These are phyloP conservation scores for Pelagophyceae sp. DNA, from an alignment of 352 stramenopile genomes.

Conservation along the genomic window DNA sequence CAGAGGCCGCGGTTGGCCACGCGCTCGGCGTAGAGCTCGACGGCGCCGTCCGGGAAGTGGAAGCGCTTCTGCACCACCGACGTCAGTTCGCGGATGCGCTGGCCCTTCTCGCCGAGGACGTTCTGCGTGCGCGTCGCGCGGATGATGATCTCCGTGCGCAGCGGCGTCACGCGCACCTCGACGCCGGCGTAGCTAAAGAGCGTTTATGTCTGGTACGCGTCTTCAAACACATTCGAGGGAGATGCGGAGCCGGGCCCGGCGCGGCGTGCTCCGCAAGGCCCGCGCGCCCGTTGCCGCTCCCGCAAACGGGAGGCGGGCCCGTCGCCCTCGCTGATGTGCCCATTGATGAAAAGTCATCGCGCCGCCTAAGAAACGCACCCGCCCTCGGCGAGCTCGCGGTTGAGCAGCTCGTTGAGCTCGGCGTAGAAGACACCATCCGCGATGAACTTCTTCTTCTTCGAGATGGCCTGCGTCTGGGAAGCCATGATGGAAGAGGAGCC, in stretches of 20 bases:
- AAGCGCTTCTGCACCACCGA: slow-evolving; percentile 98
- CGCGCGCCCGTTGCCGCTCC: too few relatives aligned
- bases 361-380: too few relatives aligned
- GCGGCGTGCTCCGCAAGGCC: too few relatives aligned
- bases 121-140: slow-evolving; percentile 96
- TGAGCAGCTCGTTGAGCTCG: slow-evolving; percentile 97
- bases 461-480: slow-evolving; percentile 67
- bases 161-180: slow-evolving; percentile 94
- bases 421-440: slow-evolving; percentile 99
- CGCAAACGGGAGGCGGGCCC: too few relatives aligned
- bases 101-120: slow-evolving; percentile 97
- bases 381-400: slow-evolving; percentile 91
- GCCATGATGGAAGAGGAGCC: too few relatives aligned
- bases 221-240: too few relatives aligned
- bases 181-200: slow-evolving; percentile 97
- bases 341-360: too few relatives aligned
- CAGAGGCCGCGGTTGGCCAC: slow-evolving; percentile 96
- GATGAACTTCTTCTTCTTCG: slow-evolving; percentile 99
- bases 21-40: slow-evolving; percentile 95
- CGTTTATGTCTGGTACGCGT: too few relatives aligned
- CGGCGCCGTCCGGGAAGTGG: slow-evolving; percentile 53
- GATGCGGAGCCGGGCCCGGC: too few relatives aligned
- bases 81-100: slow-evolving; percentile 97
- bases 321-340: too few relatives aligned
- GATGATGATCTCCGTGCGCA: slow-evolving; percentile 99